phyloP scores from a whole-genome alignment of 441 rosid genomes.

The Adansonia gregorii region DNA sequence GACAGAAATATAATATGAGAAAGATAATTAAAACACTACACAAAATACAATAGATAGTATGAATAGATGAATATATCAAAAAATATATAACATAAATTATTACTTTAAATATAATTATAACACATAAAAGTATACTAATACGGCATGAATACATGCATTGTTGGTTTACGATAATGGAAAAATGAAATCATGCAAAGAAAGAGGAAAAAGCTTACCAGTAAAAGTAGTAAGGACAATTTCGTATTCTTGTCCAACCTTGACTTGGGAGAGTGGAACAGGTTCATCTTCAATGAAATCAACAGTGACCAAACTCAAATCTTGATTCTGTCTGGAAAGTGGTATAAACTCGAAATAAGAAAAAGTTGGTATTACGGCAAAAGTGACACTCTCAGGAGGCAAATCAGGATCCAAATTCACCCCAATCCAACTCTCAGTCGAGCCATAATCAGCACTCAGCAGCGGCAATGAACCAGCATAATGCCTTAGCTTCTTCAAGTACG shows the following conservation, averaged over 20 bases:
- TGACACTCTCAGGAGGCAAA: slow-evolving; percentile 67
- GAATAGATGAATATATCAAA: too few species aligned
- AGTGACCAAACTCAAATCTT: slow-evolving; percentile 31
- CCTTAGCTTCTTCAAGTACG: slow-evolving; percentile 65
- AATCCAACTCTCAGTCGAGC: slow-evolving; percentile 93
- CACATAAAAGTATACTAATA: too few species aligned
- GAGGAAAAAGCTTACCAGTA: slow-evolving; percentile 53
- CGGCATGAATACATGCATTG: too few species aligned
- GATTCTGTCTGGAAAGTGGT: slow-evolving; percentile 60
- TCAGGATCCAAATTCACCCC: slow-evolving; percentile 82
- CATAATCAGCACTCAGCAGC: slow-evolving; percentile 79
- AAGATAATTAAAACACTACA: too few species aligned
- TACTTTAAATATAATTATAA: too few species aligned
- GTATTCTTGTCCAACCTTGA: slow-evolving; percentile 70
- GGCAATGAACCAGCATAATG: slow-evolving; percentile 68
- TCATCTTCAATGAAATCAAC: slow-evolving; percentile 72
- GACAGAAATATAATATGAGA: too few species aligned
- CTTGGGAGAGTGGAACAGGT: slow-evolving; percentile 75
- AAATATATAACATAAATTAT: too few species aligned
- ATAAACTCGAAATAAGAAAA: slow-evolving; percentile 87
- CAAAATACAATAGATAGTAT: too few species aligned
- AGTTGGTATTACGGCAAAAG: slow-evolving; percentile 78
- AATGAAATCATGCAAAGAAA: too few species aligned
- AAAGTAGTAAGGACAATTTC: slow-evolving; percentile 87
- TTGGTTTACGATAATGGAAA: too few species aligned